These are phyloP conservation scores for Dryas octopetala DNA, from an alignment of 306 rosid genomes.

Conservation along the genomic window DNA sequence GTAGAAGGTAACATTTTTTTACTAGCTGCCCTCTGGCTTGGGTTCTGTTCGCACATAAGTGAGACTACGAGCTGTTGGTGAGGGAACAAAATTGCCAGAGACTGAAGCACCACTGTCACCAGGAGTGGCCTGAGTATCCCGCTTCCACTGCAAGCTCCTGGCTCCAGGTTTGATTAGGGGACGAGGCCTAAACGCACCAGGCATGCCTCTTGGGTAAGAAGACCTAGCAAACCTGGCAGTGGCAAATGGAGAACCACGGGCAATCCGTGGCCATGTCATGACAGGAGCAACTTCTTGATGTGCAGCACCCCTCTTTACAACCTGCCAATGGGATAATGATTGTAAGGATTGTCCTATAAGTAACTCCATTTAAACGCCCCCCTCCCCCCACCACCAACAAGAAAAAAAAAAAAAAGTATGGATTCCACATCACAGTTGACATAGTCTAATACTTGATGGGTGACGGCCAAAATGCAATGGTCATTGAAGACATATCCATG, in stretches of 20 bases:
- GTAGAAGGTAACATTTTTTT: slow-evolving; percentile 10
- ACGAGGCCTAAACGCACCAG: slow-evolving; percentile 71
- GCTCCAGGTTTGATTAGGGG: slow-evolving; percentile 65
- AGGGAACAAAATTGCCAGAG: slow-evolving; percentile 29
- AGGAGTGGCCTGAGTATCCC: slow-evolving; percentile 57
- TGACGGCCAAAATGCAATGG: slow-evolving; percentile 2
- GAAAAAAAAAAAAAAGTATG: neutral
- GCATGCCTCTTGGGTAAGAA: slow-evolving; percentile 69
- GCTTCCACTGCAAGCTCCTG: slow-evolving; percentile 95
- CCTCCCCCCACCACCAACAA: neutral
- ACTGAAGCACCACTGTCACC: slow-evolving; percentile 48
- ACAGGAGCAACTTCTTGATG: slow-evolving; percentile 58
- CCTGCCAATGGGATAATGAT: slow-evolving; percentile 39
- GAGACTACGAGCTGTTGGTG: slow-evolving; percentile 61
- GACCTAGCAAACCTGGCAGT: slow-evolving; percentile 64
- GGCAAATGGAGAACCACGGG: slow-evolving; percentile 58
- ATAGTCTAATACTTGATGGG: neutral
- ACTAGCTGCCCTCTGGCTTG: slow-evolving; percentile 65
- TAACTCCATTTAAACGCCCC: neutral
- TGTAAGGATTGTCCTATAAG: slow-evolving; percentile 14
- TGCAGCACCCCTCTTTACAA: slow-evolving; percentile 67
- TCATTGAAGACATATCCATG: neutral
- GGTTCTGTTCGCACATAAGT: slow-evolving; percentile 82
- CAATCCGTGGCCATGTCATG: slow-evolving; percentile 61
- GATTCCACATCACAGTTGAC: neutral